Base-by-base conservation (phyloP, 2,329 filamentous ascomycete genomes). In the Epichloe aotearoae region DNA sequence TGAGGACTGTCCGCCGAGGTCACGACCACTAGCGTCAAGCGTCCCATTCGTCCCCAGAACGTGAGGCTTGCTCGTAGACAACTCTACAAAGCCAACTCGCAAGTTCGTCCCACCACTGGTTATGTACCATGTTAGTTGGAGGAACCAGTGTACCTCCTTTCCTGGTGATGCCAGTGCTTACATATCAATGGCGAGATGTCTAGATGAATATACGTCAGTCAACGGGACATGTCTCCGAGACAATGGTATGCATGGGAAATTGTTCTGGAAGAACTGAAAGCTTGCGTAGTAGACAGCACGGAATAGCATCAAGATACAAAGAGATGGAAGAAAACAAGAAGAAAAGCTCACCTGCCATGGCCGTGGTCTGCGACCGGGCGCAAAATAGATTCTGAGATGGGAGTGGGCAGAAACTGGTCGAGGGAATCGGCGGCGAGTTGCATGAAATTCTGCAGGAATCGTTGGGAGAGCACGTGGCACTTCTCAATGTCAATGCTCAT, bases 91-190 rank as follows among this genome's bases (percentile, higher is more conserved):
- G 33, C 79, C 82, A 30, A 83, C 82, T 60, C 83, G 73, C 42
- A 86, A 68, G 57, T 86, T 86, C 7, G 82, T 83, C 7, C 83
- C 83, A 54, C 83, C 83, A 55, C 80, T 82, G 59, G 53, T 36
- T n/a, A 43, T 30, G 34, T 20, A 11, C 6, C 38, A 20, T 19
- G 26, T 48, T 48, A 48, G 46, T 26, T 36, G 38, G 14, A 23
- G 26, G 12, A 34, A 41, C 17, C 17, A n/a, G n/a, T 40, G 30
- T 51, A 71, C 56, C 61, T 65, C 33, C 66, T 57, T 39, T 50
- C 44, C 37, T 26, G 20, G 5, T 42, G 30, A 10, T 39, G 23
- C 14, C 30, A 6, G 36, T 20, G 59, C 76, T 74, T 66, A 84
- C 82, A 80, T 82, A 66, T 80, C 83, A 66, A 82, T 82, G 52